phyloP scores from a whole-genome alignment of 257 asterid genomes.

The Lithospermum erythrorhizon region DNA sequence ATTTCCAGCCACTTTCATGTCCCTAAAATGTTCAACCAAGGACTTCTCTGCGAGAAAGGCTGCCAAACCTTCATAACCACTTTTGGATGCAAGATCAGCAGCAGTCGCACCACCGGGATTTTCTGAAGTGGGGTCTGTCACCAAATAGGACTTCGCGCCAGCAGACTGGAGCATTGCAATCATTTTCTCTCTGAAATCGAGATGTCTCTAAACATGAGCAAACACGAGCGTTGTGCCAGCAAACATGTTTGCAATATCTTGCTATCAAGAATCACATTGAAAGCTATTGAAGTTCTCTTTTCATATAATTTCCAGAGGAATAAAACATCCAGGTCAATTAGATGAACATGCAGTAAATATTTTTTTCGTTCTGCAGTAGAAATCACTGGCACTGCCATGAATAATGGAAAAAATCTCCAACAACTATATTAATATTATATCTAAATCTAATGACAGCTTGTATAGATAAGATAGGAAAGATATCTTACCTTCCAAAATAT shows the following conservation, averaged over 20 bases:
- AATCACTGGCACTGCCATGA: too few species aligned
- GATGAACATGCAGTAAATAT: too few species aligned
- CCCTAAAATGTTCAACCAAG: slow-evolving; percentile 54
- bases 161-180: slow-evolving; percentile 68
- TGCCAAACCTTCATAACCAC: slow-evolving; percentile 62
- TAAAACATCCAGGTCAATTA: too few species aligned
- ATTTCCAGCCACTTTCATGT: slow-evolving; percentile 75
- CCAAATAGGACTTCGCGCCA: slow-evolving; percentile 69
- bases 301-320: too few species aligned
- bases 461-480: neutral
- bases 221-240: too few species aligned
- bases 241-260: too few species aligned
- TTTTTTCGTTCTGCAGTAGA: too few species aligned
- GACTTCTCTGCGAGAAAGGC: slow-evolving; percentile 84
- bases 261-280: too few species aligned
- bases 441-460: neutral
- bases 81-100: slow-evolving; percentile 70
- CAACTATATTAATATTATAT: too few species aligned
- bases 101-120: slow-evolving; percentile 59
- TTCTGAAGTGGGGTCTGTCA: slow-evolving; percentile 61
- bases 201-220: neutral
- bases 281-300: too few species aligned
- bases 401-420: too few species aligned
- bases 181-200: slow-evolving; percentile 61
- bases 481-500: slow-evolving; percentile 53